Percentiles rank a stretch among this genome's conserved stretches.
Evolutionary conservation across 192 early-diverging fungal species (phyloP).

Genomic region (Dissophora globulifera): DNA sequence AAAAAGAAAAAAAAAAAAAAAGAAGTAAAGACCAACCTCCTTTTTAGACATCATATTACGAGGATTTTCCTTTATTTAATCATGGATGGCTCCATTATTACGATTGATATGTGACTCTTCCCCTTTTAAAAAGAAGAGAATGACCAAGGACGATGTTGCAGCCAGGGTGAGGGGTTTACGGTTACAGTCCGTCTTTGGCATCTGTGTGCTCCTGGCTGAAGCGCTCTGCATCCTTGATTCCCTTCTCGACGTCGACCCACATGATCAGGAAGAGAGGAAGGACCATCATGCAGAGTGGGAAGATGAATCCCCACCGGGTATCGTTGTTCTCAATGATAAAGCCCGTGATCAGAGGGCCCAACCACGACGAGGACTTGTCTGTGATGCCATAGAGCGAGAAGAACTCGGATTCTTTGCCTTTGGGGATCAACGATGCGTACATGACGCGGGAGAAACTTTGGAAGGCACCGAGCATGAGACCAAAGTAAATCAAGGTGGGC

Average conservation of each 20-base stretch:
- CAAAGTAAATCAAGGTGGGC: conserved; percentile 62
- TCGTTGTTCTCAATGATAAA: conserved; percentile 68
- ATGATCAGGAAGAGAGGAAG: conserved; percentile 62
- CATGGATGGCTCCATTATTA: no score
- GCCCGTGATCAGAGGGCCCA: conserved; percentile 78
- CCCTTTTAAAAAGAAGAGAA: no score
- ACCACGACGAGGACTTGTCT: conserved; percentile 78
- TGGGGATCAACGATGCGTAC: conserved; percentile 72
- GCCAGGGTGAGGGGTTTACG: no score
- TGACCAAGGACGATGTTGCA: no score
- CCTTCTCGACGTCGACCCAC: conserved; percentile 66
- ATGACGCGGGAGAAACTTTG: conserved; percentile 68
- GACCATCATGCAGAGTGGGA: conserved; percentile 65
- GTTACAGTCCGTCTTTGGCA: conserved; percentile 42
- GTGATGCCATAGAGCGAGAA: conserved; percentile 77
- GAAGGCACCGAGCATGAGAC: conserved; percentile 70
- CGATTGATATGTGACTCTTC: no score
- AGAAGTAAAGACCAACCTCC: background rate
- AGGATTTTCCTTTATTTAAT: no score
- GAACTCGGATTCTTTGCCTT: conserved; percentile 75
- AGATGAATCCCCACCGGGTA: conserved; percentile 65
- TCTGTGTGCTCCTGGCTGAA: conserved; percentile 48
- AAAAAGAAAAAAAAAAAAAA: conserved; percentile 5
- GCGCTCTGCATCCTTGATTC: conserved; percentile 60
- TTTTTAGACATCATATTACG: no score